Evolutionary conservation across 192 early-diverging fungal genomes (phyloP).

Genomic region (Gaertneriomyces semiglobifer): DNA sequence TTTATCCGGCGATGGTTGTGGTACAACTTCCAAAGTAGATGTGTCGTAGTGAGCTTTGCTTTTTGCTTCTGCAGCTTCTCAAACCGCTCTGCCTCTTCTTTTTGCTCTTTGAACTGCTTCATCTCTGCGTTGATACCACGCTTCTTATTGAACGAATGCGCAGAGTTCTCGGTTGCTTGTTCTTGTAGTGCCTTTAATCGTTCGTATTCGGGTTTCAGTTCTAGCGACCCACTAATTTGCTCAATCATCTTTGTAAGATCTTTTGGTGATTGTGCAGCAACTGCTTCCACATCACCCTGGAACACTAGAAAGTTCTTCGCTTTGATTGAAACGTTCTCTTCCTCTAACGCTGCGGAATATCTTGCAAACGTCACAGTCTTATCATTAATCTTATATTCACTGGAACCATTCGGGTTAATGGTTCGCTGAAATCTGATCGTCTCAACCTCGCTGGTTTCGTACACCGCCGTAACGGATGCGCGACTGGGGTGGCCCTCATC

Average conservation of each 20-base stretch:
- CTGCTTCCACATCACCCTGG: constrained; percentile 90
- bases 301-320: constrained; percentile 98
- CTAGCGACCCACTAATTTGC: constrained; percentile 92
- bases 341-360: constrained; percentile 78
- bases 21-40: constrained; percentile 88
- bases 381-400: constrained; percentile 86
- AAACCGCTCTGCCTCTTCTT: constrained; percentile 84
- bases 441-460: constrained; percentile 61
- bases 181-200: constrained; percentile 78
- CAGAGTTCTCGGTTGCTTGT: constrained; percentile 79
- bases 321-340: constrained; percentile 90
- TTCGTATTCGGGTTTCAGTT: constrained; percentile 86
- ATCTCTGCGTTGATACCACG: constrained; percentile 85
- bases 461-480: constrained; percentile 79
- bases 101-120: constrained; percentile 89
- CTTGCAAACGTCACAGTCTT: constrained; percentile 63
- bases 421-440: constrained; percentile 71
- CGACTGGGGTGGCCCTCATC: constrained; percentile 44
- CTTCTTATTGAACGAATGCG: constrained; percentile 88
- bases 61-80: constrained; percentile 60
- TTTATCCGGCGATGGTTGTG: constrained; percentile 73
- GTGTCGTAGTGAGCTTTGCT: constrained; percentile 61
- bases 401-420: constrained; percentile 53
- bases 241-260: constrained; percentile 92
- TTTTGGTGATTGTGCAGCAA: constrained; percentile 92